These are phyloP conservation scores for Nepenthes mirabilis DNA, from an alignment of 148 eudicot species.

Conservation along the genomic window DNA sequence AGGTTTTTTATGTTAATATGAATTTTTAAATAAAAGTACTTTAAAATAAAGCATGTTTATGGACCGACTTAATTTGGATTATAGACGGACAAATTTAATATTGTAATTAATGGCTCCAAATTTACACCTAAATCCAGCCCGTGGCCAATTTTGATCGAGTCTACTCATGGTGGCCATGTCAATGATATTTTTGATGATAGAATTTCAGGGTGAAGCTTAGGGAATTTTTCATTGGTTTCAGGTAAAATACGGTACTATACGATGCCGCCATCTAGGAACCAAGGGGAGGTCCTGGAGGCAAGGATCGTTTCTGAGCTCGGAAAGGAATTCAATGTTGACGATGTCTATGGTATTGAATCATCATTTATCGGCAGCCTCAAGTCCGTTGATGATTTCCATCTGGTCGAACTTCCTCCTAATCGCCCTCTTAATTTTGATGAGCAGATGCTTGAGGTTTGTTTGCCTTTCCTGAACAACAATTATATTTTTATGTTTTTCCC, in stretches of 20 bases:
- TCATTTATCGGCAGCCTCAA: constrained; percentile 82
- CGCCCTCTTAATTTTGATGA: constrained; percentile 62
- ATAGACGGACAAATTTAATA: too few species aligned
- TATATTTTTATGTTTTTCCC: background rate
- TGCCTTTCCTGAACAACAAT: background rate
- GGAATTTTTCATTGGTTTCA: constrained; percentile 10
- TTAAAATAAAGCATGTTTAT: too few species aligned
- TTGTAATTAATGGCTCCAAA: too few species aligned
- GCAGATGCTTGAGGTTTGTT: constrained; percentile 67
- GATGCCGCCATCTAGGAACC: constrained; percentile 77
- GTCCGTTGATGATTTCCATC: constrained; percentile 55
- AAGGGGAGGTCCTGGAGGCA: constrained; percentile 51
- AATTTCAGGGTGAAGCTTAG: background rate
- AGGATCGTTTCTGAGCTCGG: constrained; percentile 73
- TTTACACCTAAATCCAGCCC: too few species aligned
- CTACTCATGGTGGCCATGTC: background rate
- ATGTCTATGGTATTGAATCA: constrained; percentile 70
- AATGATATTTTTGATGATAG: background rate
- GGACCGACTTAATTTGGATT: too few species aligned
- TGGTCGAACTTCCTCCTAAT: constrained; percentile 77
- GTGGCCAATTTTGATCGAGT: too few species aligned
- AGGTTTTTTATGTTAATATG: too few species aligned
- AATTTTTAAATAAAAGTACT: too few species aligned
- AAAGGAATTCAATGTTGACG: constrained; percentile 78
- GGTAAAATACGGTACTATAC: constrained; percentile 93